phyloP scores from a whole-genome alignment of 371 early-diverging fungal species.

The Zychaea mexicana region DNA sequence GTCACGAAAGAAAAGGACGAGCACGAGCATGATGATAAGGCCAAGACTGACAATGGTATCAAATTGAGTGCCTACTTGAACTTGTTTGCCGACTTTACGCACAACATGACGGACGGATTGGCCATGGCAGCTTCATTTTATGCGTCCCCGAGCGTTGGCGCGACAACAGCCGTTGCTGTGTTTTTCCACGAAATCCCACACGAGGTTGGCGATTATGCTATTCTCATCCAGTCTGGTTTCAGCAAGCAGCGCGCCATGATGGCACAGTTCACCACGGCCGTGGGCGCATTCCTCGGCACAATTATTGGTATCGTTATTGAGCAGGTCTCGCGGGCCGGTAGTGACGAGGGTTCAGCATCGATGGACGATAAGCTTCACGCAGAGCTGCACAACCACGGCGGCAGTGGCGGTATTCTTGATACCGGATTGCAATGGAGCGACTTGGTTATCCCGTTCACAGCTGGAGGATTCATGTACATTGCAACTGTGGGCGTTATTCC shows the following conservation, averaged over 20 bases:
- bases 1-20: not conserved
- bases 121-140: constrained; percentile 91
- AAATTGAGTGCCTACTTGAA: constrained; percentile 82
- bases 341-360: not conserved
- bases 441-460: constrained; percentile 84
- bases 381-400: not conserved
- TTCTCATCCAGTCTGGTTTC: constrained; percentile 85
- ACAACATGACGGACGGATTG: constrained; percentile 94
- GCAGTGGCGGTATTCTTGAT: constrained; percentile 44
- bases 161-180: constrained; percentile 88
- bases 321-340: constrained; percentile 46
- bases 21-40: constrained; percentile 18
- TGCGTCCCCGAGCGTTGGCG: constrained; percentile 79
- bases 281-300: constrained; percentile 83
- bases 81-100: constrained; percentile 85
- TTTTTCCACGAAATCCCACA: constrained; percentile 95
- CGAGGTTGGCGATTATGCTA: constrained; percentile 92
- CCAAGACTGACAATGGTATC: constrained; percentile 39
- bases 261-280: constrained; percentile 84
- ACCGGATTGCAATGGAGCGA: constrained; percentile 56
- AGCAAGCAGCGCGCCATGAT: constrained; percentile 73
- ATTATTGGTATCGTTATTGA: constrained; percentile 81
- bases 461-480: constrained; percentile 90
- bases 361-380: not conserved
- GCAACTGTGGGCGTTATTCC: constrained; percentile 89